Conservation (phyloP, 139 green algal genomes). For the Edaphochlamys debaryana region DNA sequence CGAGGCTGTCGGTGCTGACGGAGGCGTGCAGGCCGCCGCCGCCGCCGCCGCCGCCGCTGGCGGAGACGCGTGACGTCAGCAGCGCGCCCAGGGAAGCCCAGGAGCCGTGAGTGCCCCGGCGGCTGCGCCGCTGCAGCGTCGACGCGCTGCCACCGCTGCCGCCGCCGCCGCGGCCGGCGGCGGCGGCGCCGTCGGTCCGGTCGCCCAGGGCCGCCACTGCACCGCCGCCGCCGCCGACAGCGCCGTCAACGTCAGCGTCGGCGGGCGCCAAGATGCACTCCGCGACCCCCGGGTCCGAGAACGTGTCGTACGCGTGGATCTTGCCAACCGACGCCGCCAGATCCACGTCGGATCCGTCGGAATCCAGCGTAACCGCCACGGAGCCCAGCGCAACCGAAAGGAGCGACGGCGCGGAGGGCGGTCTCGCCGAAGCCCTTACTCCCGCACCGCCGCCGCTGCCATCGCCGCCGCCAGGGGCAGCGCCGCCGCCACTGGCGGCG, state of each 20-base stretch:
- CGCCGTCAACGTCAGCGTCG: background rate
- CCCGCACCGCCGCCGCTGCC: background rate
- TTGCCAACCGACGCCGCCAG: constrained; percentile 27
- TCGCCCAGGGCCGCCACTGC: background rate
- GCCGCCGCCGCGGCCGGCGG: background rate
- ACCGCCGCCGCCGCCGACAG: background rate
- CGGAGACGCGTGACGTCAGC: background rate
- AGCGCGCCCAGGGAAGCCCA: constrained; percentile 22
- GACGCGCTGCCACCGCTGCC: background rate
- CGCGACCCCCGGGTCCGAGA: constrained; percentile 39
- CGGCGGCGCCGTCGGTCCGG: background rate
- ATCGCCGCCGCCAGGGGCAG: too few species aligned
- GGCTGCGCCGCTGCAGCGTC: background rate
- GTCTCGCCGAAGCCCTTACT: background rate
- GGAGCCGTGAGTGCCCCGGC: constrained; percentile 8
- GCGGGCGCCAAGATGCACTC: constrained; percentile 46
- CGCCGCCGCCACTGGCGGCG: too few species aligned
- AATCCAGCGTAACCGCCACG: too few species aligned
- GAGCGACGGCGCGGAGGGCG: too few species aligned
- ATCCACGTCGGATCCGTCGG: background rate
- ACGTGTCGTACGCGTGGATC: constrained; percentile 35
- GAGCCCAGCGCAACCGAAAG: too few species aligned
- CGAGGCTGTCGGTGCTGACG: constrained; percentile 36
- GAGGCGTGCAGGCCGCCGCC: constrained; percentile 5
- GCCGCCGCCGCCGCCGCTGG: background rate